phyloP scores from a whole-genome alignment of 768 basidiomycete species.

The Glaciozyma antarctica region DNA sequence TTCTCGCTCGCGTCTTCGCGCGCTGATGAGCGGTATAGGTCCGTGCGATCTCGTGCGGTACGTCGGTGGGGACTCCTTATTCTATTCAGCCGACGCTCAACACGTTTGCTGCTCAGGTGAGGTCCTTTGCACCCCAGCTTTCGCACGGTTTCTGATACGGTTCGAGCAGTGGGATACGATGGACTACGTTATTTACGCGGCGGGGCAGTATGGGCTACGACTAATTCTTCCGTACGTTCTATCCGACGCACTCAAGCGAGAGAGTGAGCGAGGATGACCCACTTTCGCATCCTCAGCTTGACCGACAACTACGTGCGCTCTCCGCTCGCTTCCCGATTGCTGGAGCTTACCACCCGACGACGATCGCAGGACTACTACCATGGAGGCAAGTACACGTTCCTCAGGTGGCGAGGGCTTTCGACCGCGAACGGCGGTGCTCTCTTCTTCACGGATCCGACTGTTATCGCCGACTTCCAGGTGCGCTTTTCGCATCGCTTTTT shows the following conservation, averaged over 20 bases:
- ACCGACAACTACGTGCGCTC: too few relatives aligned
- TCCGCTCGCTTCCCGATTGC: too few relatives aligned
- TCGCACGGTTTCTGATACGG: not conserved
- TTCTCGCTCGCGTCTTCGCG: conserved; percentile 4
- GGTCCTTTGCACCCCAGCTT: not conserved
- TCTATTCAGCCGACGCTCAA: conserved; percentile 16
- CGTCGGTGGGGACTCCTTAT: conserved; percentile 33
- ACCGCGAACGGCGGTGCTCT: conserved; percentile 14
- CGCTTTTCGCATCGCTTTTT: conserved; percentile 7
- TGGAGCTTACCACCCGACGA: too few relatives aligned
- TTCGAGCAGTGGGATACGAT: conserved; percentile 5
- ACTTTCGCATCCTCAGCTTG: too few relatives aligned
- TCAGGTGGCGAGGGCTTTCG: conserved; percentile 16
- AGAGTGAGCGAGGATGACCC: too few relatives aligned
- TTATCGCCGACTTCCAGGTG: too few relatives aligned
- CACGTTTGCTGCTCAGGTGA: too few relatives aligned
- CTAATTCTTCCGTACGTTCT: conserved; percentile 27
- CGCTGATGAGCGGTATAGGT: conserved; percentile 29
- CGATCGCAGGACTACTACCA: not conserved
- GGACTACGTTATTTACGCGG: conserved; percentile 17
- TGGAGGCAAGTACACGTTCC: conserved; percentile 29
- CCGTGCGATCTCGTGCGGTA: conserved; percentile 34
- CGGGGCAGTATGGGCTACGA: conserved; percentile 26
- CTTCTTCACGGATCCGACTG: conserved; percentile 10
- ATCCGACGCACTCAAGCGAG: too few relatives aligned